Evolutionary conservation across 2,329 filamentous ascomycete genomes (phyloP).

Genomic region (Falciphora oryzae): DNA sequence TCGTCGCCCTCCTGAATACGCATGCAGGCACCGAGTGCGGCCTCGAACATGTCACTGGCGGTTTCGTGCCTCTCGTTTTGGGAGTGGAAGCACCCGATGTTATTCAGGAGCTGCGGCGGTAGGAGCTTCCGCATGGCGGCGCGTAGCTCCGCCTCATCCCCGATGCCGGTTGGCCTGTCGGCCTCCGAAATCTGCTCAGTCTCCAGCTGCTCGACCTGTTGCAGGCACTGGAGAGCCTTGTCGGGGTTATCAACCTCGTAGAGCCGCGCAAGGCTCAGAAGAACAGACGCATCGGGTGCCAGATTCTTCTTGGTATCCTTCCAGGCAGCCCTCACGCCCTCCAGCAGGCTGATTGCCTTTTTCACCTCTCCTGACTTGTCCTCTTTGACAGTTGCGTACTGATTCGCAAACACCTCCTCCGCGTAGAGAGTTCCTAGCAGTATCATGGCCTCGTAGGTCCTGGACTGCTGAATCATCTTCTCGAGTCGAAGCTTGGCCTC

Average conservation of each 20-base stretch:
- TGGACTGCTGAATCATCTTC: slow-evolving; percentile 85
- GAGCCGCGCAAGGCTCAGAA: slow-evolving; percentile 85
- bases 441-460: slow-evolving; percentile 82
- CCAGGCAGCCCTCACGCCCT: slow-evolving; percentile 81
- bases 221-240: slow-evolving; percentile 84
- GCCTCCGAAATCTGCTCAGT: slow-evolving; percentile 69
- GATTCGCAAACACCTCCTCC: slow-evolving; percentile 83
- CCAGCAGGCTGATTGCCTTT: slow-evolving; percentile 80
- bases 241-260: slow-evolving; percentile 85
- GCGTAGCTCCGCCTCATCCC: slow-evolving; percentile 56
- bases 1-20: slow-evolving; percentile 68
- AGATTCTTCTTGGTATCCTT: slow-evolving; percentile 86
- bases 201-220: slow-evolving; percentile 88
- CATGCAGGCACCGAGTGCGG: slow-evolving; percentile 83
- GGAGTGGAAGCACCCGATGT: slow-evolving; percentile 94
- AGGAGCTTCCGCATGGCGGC: slow-evolving; percentile 67
- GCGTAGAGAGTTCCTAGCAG: slow-evolving; percentile 87
- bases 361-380: slow-evolving; percentile 81
- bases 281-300: slow-evolving; percentile 74
- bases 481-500: slow-evolving; percentile 91
- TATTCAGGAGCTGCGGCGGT: slow-evolving; percentile 89
- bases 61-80: slow-evolving; percentile 75
- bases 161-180: slow-evolving; percentile 54
- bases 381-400: slow-evolving; percentile 67
- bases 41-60: slow-evolving; percentile 84